Evolutionary conservation across 257 asterid genomes (phyloP), one percentile per base, ranked within the genome.

Genomic region (Scutellaria barbata): DNA sequence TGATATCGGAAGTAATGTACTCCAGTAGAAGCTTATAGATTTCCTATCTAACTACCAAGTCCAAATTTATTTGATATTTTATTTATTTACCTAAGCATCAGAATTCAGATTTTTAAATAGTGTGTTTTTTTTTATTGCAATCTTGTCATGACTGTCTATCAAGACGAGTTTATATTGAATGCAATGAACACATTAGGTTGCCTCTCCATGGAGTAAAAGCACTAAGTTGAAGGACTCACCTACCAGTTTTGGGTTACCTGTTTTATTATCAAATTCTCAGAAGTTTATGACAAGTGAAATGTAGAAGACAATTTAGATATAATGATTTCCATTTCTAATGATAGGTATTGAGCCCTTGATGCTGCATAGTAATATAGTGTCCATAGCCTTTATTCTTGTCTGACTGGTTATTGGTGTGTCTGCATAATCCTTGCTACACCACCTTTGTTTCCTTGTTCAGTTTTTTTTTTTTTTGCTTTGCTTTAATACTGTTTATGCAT

Each of bases 341-440:
- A 25, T 1, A n/a, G n/a, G n/a, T 14, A 37, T 54, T 55, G 18
- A 70, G 43, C 48, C 41, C 41, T 2, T 13, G 30, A 64, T 64
- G 1, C 10, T 67, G 45, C 43, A 33, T 47, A 25, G 18, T 70
- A 9, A 40, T 63, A 46, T 46, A 43, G 63, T 22, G 45, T 55
- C 22, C 42, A 22, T 48, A 54, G 71, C 63, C 12, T 35, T 58
- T 73, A 17, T n/a, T n/a, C n/a, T n/a, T n/a, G n/a, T 52, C 74
- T 51, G 69, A 42, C 57, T 57, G 40, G 43, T 9, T 47, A 8
- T 41, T 67, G 7, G 66, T 72, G 6, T 17, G 25, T n/a, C n/a
- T n/a, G n/a, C 25, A 9, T 16, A 37, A 35, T 4, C 41, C 45
- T 42, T 16, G n/a, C n/a, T n/a, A n/a, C n/a, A 22, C 37, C 51